Evolutionary conservation across 2,329 filamentous ascomycete species (phyloP).

Genomic region (Nemania serpens): DNA sequence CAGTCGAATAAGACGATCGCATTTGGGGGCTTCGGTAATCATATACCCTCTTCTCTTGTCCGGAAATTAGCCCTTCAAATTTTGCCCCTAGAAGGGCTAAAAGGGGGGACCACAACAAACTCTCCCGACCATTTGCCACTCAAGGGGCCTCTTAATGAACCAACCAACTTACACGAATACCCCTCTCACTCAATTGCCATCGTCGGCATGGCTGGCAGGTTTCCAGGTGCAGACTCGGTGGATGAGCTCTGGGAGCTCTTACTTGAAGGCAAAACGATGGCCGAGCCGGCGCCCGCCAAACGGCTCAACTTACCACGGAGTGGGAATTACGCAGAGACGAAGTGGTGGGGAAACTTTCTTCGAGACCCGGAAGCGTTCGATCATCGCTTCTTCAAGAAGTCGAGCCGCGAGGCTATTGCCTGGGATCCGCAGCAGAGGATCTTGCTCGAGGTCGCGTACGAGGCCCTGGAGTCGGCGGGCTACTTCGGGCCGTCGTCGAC

Average conservation of each 20-base stretch:
- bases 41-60: conserved; percentile 14
- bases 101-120: background rate
- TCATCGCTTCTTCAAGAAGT: conserved; percentile 38
- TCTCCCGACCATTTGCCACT: background rate
- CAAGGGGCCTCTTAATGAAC: background rate
- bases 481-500: conserved; percentile 38
- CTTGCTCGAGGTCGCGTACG: conserved; percentile 44
- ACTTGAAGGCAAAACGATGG: conserved; percentile 6
- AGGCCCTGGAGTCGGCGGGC: conserved; percentile 39
- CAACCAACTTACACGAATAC: conserved; percentile 11
- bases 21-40: conserved; percentile 13
- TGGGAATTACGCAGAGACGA: conserved; percentile 1
- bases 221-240: conserved; percentile 40
- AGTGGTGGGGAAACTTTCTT: conserved; percentile 37
- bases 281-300: conserved; percentile 5
- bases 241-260: conserved; percentile 43
- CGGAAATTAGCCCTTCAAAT: background rate
- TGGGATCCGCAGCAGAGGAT: conserved; percentile 44
- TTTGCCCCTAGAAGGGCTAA: background rate
- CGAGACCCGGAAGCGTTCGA: conserved; percentile 31
- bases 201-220: conserved; percentile 42
- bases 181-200: conserved; percentile 40
- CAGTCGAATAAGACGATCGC: background rate
- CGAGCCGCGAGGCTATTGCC: conserved; percentile 37
- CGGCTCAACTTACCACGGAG: background rate